Conservation (phyloP, 2,329 filamentous ascomycete genomes). For the Trichoderma citrinoviride region DNA sequence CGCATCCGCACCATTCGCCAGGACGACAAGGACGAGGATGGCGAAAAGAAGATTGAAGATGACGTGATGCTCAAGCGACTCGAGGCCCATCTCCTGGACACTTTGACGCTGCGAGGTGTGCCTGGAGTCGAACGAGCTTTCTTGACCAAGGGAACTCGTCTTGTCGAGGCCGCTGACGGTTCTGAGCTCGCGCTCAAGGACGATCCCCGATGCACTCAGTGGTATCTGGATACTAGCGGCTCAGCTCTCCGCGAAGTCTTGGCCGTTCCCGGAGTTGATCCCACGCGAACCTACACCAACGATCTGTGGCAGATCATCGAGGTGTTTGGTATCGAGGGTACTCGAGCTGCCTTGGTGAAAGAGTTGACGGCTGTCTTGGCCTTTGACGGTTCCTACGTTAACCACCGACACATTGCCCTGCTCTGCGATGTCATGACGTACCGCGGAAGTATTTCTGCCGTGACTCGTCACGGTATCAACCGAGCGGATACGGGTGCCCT, state of each 20-base stretch:
- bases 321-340: constrained; percentile 94
- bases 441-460: constrained; percentile 87
- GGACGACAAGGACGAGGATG: constrained; percentile 69
- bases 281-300: constrained; percentile 85
- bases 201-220: constrained; percentile 77
- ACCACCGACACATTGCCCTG: constrained; percentile 93
- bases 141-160: constrained; percentile 74
- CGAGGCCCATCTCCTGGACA: constrained; percentile 87
- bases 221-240: constrained; percentile 93
- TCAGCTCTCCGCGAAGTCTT: constrained; percentile 83
- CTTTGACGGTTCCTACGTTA: constrained; percentile 99
- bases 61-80: constrained; percentile 92
- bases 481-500: constrained; percentile 94
- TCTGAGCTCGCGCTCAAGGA: constrained; percentile 71
- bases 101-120: constrained; percentile 86
- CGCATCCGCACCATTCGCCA: constrained; percentile 78
- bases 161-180: constrained; percentile 67
- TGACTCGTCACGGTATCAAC: constrained; percentile 98
- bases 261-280: constrained; percentile 82
- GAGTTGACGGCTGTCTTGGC: constrained; percentile 92
- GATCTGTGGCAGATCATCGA: constrained; percentile 93
- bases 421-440: constrained; percentile 98
- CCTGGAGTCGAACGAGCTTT: constrained; percentile 86
- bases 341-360: constrained; percentile 78
- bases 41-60: constrained; percentile 64